A percentile compares a stretch with the other conserved stretches of the same genome.
Evolutionary conservation across 768 basidiomycete genomes (phyloP).

Genomic region (Amanita muscaria): DNA sequence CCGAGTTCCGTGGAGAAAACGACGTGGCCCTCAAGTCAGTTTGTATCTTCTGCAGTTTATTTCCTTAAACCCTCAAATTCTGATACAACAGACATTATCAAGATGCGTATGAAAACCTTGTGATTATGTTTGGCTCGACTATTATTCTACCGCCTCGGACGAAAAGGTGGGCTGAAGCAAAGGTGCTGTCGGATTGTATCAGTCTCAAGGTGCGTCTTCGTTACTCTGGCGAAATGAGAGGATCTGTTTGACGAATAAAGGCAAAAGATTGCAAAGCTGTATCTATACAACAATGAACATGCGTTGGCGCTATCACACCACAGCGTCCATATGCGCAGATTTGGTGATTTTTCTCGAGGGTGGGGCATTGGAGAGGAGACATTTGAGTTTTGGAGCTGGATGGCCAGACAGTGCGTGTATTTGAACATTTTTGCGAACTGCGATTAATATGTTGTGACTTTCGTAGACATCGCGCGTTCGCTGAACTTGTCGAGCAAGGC

Average conservation of each 20-base stretch:
- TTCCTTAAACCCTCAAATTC: constrained; percentile 9
- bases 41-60: constrained; percentile 8
- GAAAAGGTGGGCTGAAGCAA: constrained; percentile 97
- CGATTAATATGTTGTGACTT: neutral
- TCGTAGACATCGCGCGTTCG: constrained; percentile 75
- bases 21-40: constrained; percentile 87
- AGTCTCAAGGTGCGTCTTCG: constrained; percentile 63
- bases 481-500: constrained; percentile 85
- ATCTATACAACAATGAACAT: constrained; percentile 86
- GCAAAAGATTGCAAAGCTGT: constrained; percentile 75
- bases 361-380: constrained; percentile 98
- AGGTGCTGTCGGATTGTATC: constrained; percentile 91
- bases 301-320: constrained; percentile 75
- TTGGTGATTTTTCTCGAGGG: constrained; percentile 76
- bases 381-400: constrained; percentile 97
- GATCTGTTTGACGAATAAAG: constrained; percentile 1
- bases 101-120: constrained; percentile 78
- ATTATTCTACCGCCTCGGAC: constrained; percentile 84
- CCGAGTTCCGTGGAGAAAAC: constrained; percentile 88
- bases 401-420: constrained; percentile 72
- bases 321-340: constrained; percentile 75
- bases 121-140: constrained; percentile 85
- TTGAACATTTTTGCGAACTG: neutral
- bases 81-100: constrained; percentile 78
- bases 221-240: neutral